Conservation (phyloP, 2,329 filamentous ascomycete genomes). For the Beauveria australis region DNA sequence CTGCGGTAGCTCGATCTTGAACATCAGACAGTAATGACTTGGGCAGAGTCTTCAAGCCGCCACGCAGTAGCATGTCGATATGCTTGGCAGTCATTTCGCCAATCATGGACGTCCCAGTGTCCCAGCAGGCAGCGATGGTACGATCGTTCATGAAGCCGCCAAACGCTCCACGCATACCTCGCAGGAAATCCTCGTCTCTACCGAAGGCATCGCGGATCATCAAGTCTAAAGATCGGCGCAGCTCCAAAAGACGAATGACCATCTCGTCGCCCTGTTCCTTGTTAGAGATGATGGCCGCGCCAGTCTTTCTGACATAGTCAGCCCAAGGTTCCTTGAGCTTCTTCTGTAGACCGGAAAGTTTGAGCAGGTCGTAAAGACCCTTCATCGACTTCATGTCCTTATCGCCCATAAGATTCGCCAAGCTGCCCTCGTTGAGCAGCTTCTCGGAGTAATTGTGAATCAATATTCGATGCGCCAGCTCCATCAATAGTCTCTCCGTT, state of each 20-base stretch:
- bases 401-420: conserved; percentile 65
- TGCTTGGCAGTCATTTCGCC: conserved; percentile 99
- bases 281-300: conserved; percentile 71
- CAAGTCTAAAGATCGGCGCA: conserved; percentile 71
- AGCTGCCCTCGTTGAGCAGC: conserved; percentile 56
- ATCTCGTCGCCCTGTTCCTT: conserved; percentile 73
- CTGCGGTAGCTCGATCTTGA: conserved; percentile 48
- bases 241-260: conserved; percentile 71
- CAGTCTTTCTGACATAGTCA: conserved; percentile 68
- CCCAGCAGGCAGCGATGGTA: conserved; percentile 62
- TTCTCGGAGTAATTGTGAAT: conserved; percentile 60
- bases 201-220: conserved; percentile 71
- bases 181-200: conserved; percentile 66
- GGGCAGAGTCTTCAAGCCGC: conserved; percentile 77
- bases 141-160: conserved; percentile 88
- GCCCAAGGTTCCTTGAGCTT: conserved; percentile 67
- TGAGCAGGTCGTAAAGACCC: conserved; percentile 69
- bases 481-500: conserved; percentile 69
- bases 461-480: conserved; percentile 63
- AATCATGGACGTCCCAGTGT: conserved; percentile 82
- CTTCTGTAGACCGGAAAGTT: conserved; percentile 60
- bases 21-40: conserved; percentile 55
- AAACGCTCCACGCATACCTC: conserved; percentile 77
- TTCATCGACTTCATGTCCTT: conserved; percentile 63
- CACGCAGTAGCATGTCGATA: conserved; percentile 79